A percentile compares a stretch with the other conserved stretches of the same genome.
Conservation (phyloP, 805 yeast species). For the Metahyphopichia silvanorum region DNA sequence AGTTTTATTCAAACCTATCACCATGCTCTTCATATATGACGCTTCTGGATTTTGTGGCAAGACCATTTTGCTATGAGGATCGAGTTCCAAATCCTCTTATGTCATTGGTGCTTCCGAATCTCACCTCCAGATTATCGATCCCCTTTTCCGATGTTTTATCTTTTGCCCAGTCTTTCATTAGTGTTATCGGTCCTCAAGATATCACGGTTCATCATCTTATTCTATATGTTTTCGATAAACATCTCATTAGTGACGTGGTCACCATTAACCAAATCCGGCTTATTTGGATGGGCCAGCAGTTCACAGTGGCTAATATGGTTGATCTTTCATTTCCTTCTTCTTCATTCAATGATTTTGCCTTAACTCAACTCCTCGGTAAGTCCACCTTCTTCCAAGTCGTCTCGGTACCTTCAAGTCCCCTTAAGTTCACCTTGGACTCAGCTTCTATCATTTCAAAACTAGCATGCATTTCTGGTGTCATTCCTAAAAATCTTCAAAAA, state of each 20-base stretch:
- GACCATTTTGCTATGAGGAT: not conserved
- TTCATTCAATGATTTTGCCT: not conserved
- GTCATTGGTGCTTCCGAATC: not conserved
- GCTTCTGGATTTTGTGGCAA: not conserved
- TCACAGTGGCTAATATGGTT: not conserved
- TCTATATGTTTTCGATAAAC: not conserved
- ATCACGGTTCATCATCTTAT: constrained; percentile 1
- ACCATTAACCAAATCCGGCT: constrained; percentile 1
- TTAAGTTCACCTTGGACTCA: too few species aligned
- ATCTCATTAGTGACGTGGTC: not conserved
- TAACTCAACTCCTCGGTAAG: not conserved
- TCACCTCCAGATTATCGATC: not conserved
- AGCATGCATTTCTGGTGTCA: too few species aligned
- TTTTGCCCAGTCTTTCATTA: not conserved
- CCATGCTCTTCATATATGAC: constrained; percentile 1
- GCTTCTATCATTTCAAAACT: too few species aligned
- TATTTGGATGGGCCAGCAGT: constrained; percentile 1
- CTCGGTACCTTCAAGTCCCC: too few species aligned
- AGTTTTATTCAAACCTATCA: constrained; percentile 1
- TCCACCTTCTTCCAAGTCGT: constrained; percentile 1
- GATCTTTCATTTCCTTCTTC: constrained; percentile 1
- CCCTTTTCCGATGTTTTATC: constrained; percentile 1
- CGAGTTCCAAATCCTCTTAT: not conserved
- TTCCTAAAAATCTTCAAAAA: too few species aligned
- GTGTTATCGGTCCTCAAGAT: not conserved